These are phyloP conservation scores for Plantago coronopus DNA, from an alignment of 305 asterid genomes.

Conservation along the genomic window DNA sequence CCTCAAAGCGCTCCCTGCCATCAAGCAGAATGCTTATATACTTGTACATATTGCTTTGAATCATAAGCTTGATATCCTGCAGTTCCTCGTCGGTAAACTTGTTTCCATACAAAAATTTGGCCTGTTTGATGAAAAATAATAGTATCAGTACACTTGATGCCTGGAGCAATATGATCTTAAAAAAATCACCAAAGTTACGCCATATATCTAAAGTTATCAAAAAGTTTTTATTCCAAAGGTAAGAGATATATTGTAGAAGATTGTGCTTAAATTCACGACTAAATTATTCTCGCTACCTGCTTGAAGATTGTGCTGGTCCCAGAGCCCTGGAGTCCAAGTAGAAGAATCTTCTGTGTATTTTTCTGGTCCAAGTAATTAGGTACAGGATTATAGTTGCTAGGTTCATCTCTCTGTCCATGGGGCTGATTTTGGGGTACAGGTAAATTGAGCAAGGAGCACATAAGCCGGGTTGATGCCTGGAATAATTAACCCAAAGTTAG, in stretches of 20 bases:
- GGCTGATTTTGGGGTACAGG: constrained; percentile 89
- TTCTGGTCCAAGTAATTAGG: constrained; percentile 79
- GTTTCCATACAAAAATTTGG: constrained; percentile 76
- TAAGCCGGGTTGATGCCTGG: constrained; percentile 81
- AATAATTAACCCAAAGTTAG: constrained; percentile 11
- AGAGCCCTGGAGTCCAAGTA: constrained; percentile 79
- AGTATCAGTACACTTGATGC: constrained; percentile 3
- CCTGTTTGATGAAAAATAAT: constrained; percentile 38
- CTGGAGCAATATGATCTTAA: too few relatives aligned
- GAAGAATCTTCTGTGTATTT: constrained; percentile 74
- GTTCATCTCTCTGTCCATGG: constrained; percentile 66
- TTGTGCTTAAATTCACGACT: background rate
- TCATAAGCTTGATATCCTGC: constrained; percentile 93
- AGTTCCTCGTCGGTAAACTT: constrained; percentile 72
- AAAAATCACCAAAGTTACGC: too few relatives aligned
- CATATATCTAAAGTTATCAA: too few relatives aligned
- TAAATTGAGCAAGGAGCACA: constrained; percentile 82
- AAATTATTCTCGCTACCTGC: constrained; percentile 50
- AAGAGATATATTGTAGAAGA: background rate
- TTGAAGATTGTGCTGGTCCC: constrained; percentile 96
- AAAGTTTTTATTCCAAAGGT: too few relatives aligned
- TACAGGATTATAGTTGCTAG: constrained; percentile 64
- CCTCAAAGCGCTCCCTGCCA: constrained; percentile 89
- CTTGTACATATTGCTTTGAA: constrained; percentile 89
- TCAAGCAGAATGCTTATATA: constrained; percentile 91